Evolutionary conservation across 805 yeast species (phyloP).

Genomic region (Cyberlindnera mycetangii): DNA sequence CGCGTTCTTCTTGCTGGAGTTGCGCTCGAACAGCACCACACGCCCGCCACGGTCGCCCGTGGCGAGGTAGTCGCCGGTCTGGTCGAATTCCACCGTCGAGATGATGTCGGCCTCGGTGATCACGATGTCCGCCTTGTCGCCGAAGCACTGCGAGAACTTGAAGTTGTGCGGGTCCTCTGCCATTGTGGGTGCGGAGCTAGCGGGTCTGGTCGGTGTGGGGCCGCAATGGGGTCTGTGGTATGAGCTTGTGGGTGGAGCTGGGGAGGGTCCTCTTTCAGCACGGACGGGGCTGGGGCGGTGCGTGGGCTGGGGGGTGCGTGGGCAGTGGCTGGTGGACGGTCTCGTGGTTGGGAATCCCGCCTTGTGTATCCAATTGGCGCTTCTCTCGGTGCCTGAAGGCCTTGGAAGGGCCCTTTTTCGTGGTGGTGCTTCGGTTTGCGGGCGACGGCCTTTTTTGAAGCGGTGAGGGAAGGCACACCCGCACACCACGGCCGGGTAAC

Average conservation of each 20-base stretch:
- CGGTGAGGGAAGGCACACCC: neutral
- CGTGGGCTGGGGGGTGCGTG: no score
- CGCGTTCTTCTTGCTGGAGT: constrained; percentile 61
- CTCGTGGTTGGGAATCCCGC: no score
- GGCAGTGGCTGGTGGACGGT: no score
- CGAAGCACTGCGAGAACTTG: constrained; percentile 95
- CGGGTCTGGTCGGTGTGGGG: neutral
- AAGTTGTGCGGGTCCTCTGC: constrained; percentile 37
- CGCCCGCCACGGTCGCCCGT: constrained; percentile 99
- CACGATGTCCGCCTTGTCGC: constrained; percentile 97
- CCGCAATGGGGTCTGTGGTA: neutral
- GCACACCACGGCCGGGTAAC: constrained; percentile 1
- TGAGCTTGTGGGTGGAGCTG: neutral
- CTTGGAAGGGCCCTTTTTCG: no score
- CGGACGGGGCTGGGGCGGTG: no score
- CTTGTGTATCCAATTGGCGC: no score
- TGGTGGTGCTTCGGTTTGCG: neutral
- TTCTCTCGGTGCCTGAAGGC: no score
- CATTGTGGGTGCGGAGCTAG: constrained; percentile 17
- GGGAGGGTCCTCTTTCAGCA: no score
- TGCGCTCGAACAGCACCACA: constrained; percentile 92
- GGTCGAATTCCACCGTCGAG: constrained; percentile 94
- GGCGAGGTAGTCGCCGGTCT: constrained; percentile 91
- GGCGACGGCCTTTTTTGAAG: constrained; percentile 4
- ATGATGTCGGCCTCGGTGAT: constrained; percentile 97